Evolutionary conservation across 2,329 filamentous ascomycete species (phyloP), one percentile per base, ranked within the genome.

Genomic region (Fusarium buxicola): DNA sequence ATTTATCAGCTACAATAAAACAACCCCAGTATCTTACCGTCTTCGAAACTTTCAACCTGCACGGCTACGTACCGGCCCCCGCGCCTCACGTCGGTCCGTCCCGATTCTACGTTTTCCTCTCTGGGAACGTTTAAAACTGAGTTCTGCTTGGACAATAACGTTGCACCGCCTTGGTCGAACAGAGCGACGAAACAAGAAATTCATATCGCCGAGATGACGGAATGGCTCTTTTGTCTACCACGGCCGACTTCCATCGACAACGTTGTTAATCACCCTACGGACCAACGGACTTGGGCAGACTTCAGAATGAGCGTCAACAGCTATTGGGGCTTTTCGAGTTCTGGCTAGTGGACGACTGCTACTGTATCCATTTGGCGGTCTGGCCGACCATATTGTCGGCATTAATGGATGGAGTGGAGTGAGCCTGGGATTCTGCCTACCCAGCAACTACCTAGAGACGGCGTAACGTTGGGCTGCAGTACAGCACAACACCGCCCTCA

Each of bases 31-130:
- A 46, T 25, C 43, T 35, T 46, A 45, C 31, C 34, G 25, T 28
- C 34, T 30, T 45, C 40, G 34, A 39, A 31, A 46, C 27, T 24
- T 39, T 54, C 18, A 18, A 55, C 25, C 25, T 56, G 45, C 49
- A 50, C 43, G 38, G 39, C 44, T 49, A 49, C 51, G 48, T 49
- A 49, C 51, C 49, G 32, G 49, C 58, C 40, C 54, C 43, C 50
- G 50, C 63, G 63, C 63, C 58, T 66, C n/a, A n/a, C n/a, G n/a
- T n/a, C 62, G 62, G 63, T 65, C 62, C 63, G 63, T 63, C 62
- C 63, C 63, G 63, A 63, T 58, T 62, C n/a, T 52, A 43, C 47
- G 47, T 54, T 52, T 63, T 39, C 27, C 43, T 54, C 28, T 13
- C 9, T 31, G 30, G 21, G 21, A 38, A 51, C 63, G 39, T 46